Base-by-base conservation (phyloP, 1,284 basidiomycete genomes). In the Pulveroboletus sp. region DNA sequence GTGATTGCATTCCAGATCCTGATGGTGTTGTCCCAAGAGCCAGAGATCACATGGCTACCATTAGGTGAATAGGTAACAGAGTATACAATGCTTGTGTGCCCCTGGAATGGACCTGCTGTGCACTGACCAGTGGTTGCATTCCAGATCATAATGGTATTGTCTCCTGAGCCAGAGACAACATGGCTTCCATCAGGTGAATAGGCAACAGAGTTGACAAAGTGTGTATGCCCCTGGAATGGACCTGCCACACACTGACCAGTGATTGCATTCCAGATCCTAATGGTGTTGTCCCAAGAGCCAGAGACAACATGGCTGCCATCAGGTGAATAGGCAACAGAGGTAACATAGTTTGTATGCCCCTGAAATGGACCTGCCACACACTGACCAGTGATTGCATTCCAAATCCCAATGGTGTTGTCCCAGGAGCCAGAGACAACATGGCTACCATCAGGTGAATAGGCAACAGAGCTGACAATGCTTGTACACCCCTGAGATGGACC, bases 121-220 rank as follows among this genome's bases (percentile, higher is more conserved):
- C 29, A 29, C 5, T 62, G 38, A 2, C 47, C 36, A 33, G 35
- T 66, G 9, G 1, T 43, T 47, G 44, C 35, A 59, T 66, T 17
- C 62, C 65, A 64, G 2, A 63, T 43, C 22, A 18, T 62, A 2
- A 64, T 22, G 6, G 46, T 53, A 0, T 6, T 12, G 33, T 67
- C 60, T 15, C 20, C n/a, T 17, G 63, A 61, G 20, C 40, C 63
- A 63, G 65, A 67, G 33, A 17, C 31, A 49, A 66, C 38, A 7
- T 31, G 15, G 22, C 2, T 58, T 3, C 65, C 62, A 63, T 67
- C 50, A 52, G 65, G 48, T 20, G 62, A 63, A 28, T 65, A 63
- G 44, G 48, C 43, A 38, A 63, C 31, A 49, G 59, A 65, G 20
- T n/a, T 35, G 10, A 64, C 20, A n/a, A 15, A 12, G 8, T 1